Conservation (phyloP, 1,284 basidiomycete genomes). For the Pterulicium gracile region DNA sequence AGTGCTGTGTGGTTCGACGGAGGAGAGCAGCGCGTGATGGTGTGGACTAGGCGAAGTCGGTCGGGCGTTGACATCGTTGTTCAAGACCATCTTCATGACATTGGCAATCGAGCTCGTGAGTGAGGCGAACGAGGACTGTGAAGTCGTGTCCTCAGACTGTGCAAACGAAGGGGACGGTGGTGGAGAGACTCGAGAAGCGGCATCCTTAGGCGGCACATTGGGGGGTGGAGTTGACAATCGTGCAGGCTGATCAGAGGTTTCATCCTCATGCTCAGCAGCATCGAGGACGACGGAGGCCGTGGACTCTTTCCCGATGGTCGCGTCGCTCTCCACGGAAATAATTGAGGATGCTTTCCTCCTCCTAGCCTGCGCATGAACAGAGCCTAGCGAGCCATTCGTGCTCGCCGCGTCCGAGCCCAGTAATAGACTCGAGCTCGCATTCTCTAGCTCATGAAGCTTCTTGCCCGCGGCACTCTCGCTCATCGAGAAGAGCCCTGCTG, state of each 20-base stretch:
- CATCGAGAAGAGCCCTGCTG: neutral
- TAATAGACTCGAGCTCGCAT: constrained; percentile 13
- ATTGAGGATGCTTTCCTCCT: constrained; percentile 25
- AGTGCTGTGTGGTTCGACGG: constrained; percentile 25
- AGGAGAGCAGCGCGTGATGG: constrained; percentile 36
- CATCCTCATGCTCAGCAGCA: constrained; percentile 14
- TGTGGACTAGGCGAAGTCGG: constrained; percentile 14
- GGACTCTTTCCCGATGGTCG: constrained; percentile 8
- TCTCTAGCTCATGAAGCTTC: constrained; percentile 39
- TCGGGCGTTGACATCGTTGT: constrained; percentile 20
- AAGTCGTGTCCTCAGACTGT: neutral
- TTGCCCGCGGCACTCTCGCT: constrained; percentile 24
- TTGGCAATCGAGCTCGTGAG: neutral
- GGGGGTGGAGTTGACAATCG: constrained; percentile 7
- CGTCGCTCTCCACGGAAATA: constrained; percentile 17
- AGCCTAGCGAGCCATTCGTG: constrained; percentile 15
- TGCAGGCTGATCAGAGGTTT: neutral
- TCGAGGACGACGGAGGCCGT: constrained; percentile 18
- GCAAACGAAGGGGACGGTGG: constrained; percentile 38
- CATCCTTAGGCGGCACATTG: constrained; percentile 11
- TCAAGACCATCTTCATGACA: constrained; percentile 23
- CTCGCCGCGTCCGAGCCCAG: constrained; percentile 7
- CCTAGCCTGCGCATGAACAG: constrained; percentile 28
- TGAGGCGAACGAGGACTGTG: neutral
- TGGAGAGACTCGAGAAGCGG: constrained; percentile 25